These are phyloP conservation scores for Pestalotiopsis sp. DNA, from an alignment of 2,329 filamentous ascomycete species.

Conservation along the genomic window DNA sequence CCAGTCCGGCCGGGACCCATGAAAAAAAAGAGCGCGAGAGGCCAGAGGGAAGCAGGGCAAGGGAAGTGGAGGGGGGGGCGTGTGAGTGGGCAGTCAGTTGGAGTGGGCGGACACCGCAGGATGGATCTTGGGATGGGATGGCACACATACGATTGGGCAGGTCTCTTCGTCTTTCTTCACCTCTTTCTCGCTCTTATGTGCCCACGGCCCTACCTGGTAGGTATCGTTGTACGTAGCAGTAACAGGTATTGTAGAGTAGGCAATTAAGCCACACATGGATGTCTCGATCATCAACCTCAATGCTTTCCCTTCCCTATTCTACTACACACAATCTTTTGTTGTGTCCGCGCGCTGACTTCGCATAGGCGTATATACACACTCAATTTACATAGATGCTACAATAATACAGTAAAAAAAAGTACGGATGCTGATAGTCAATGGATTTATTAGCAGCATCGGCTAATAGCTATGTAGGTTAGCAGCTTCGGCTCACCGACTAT, in stretches of 20 bases:
- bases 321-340: not conserved
- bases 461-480: too few relatives aligned
- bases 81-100: not conserved
- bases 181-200: not conserved
- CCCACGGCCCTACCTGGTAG: constrained; percentile 1
- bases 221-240: not conserved
- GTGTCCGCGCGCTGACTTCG: not conserved
- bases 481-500: too few relatives aligned
- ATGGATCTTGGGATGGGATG: not conserved
- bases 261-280: not conserved
- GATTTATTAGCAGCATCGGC: too few relatives aligned
- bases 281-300: not conserved
- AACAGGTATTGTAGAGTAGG: not conserved
- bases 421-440: too few relatives aligned
- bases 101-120: not conserved
- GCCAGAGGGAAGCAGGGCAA: not conserved
- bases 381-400: too few relatives aligned
- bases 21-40: not conserved
- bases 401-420: too few relatives aligned
- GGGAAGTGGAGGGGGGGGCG: not conserved
- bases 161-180: not conserved
- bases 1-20: constrained; percentile 7
- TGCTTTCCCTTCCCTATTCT: not conserved
- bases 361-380: too few relatives aligned
- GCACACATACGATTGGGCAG: constrained; percentile 6